Percentiles rank a stretch among this genome's conserved stretches.
Conservation (phyloP, 805 yeast species). For the Ogataea corticis region DNA sequence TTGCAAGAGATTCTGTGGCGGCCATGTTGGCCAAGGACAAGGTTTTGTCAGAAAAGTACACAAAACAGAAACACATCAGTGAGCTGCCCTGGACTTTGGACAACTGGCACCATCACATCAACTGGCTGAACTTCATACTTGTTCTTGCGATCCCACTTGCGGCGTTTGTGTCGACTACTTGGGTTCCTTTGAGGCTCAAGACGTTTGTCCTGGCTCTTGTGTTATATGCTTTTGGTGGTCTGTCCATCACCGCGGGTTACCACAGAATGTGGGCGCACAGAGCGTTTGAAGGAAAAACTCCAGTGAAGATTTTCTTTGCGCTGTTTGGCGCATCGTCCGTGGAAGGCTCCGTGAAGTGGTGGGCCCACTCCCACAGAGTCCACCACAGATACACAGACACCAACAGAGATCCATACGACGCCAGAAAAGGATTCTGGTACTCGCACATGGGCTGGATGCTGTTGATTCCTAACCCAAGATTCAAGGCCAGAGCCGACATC, state of each 20-base stretch:
- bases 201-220: slow-evolving; percentile 49
- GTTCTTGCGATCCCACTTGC: slow-evolving; percentile 60
- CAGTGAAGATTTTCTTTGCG: slow-evolving; percentile 66
- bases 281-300: slow-evolving; percentile 62
- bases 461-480: slow-evolving; percentile 75
- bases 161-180: slow-evolving; percentile 49
- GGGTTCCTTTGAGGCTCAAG: slow-evolving; percentile 50
- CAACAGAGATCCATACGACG: slow-evolving; percentile 81
- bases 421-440: slow-evolving; percentile 80
- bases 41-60: slow-evolving; percentile 42
- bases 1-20: slow-evolving; percentile 52
- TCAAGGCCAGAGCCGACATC: slow-evolving; percentile 79
- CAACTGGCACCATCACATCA: slow-evolving; percentile 75
- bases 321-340: slow-evolving; percentile 80
- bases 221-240: slow-evolving; percentile 61
- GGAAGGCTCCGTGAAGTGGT: slow-evolving; percentile 87
- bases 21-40: slow-evolving; percentile 46
- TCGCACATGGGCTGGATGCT: slow-evolving; percentile 89
- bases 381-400: slow-evolving; percentile 89
- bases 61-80: slow-evolving; percentile 57
- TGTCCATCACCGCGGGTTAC: slow-evolving; percentile 83
- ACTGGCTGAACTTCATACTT: slow-evolving; percentile 72
- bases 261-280: slow-evolving; percentile 81
- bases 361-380: slow-evolving; percentile 83
- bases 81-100: slow-evolving; percentile 75